A percentile compares a stretch with the other conserved stretches of the same genome.
phyloP scores from a whole-genome alignment of 805 yeast species.

The Naumovozyma castellii region DNA sequence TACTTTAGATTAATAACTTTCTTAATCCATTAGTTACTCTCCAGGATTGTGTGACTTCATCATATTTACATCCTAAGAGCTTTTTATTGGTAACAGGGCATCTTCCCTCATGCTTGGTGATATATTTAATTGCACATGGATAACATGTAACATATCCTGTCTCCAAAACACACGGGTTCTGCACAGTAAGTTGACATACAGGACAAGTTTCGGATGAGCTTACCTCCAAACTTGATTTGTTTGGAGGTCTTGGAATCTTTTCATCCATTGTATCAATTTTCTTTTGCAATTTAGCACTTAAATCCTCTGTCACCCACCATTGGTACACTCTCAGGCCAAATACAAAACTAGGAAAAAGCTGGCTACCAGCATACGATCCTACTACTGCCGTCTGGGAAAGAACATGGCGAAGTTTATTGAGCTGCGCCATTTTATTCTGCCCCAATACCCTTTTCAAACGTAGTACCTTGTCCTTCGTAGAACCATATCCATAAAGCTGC shows the following conservation, averaged over 20 bases:
- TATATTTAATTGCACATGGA: constrained; percentile 64
- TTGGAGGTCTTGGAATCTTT: constrained; percentile 28
- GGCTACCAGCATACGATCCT: constrained; percentile 27
- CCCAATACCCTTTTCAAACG: not conserved
- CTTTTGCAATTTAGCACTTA: constrained; percentile 49
- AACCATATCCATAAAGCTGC: no score
- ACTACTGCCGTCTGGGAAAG: not conserved
- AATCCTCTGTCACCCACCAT: constrained; percentile 84
- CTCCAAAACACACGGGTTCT: constrained; percentile 79
- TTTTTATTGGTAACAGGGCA: constrained; percentile 78
- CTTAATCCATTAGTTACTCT: constrained; percentile 69
- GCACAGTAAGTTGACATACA: constrained; percentile 52
- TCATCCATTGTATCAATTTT: constrained; percentile 38
- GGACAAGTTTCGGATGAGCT: constrained; percentile 40
- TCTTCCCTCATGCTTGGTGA: constrained; percentile 42
- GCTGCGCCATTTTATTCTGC: not conserved
- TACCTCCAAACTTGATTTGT: constrained; percentile 1
- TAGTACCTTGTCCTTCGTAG: not conserved
- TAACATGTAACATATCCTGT: constrained; percentile 89
- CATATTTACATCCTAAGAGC: constrained; percentile 62
- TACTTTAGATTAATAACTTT: constrained; percentile 55
- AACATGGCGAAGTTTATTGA: not conserved
- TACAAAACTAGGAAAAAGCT: constrained; percentile 71
- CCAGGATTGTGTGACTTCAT: constrained; percentile 51
- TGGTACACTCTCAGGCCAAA: constrained; percentile 76